Base-by-base conservation (phyloP, 441 rosid species). In the Populus hybrid region DNA sequence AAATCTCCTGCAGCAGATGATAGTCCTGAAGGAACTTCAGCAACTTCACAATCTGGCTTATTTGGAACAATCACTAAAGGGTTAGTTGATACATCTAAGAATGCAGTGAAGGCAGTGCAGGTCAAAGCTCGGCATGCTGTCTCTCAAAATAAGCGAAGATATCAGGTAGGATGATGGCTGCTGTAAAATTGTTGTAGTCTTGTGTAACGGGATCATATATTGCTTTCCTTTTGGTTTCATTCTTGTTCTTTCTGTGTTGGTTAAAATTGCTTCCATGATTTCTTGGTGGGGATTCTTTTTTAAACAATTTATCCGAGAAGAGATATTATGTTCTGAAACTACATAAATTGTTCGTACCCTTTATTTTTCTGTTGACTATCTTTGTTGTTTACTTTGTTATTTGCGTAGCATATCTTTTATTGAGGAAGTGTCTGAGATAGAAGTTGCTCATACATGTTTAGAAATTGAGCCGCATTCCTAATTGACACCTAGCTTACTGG, bases 91-190 rank as follows among this genome's bases (percentile, higher is more conserved):
- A n/a, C n/a, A n/a, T n/a, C n/a, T n/a, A n/a, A n/a, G n/a, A n/a
- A n/a, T n/a, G n/a, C n/a, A n/a, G n/a, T n/a, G n/a, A n/a, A n/a
- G n/a, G n/a, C n/a, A n/a, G n/a, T n/a, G n/a, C n/a, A n/a, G n/a
- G n/a, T n/a, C n/a, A n/a, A n/a, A n/a, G n/a, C n/a, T n/a, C n/a
- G n/a, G n/a, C n/a, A n/a, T n/a, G n/a, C n/a, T n/a, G n/a, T n/a
- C n/a, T n/a, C n/a, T n/a, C n/a, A n/a, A n/a, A n/a, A n/a, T n/a
- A n/a, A n/a, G n/a, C n/a, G n/a, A n/a, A n/a, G n/a, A n/a, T n/a
- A n/a, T n/a, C 98, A 93, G 99, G 99, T 94, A 75, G 64, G 79
- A 24, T 65, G 66, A 33, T 68, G 35, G 26, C 29, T 72, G 72
- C 61, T 53, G 69, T 53, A 20, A 67, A 16, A 2, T 71, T 45